Base-by-base conservation (phyloP, 441 rosid species). In the Brassica balearica region DNA sequence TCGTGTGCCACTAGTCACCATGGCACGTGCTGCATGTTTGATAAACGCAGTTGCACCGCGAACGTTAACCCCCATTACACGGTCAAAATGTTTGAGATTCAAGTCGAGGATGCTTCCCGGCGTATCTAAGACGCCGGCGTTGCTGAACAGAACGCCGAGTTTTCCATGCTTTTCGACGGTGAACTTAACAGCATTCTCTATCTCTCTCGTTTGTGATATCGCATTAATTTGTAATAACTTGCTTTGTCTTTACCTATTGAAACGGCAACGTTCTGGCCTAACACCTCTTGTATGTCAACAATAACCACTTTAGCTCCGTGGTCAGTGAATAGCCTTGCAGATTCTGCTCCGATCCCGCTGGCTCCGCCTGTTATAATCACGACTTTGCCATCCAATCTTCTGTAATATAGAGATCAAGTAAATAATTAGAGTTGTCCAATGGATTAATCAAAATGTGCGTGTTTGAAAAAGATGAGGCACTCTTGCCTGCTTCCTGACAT, bases 11-110 rank as follows among this genome's bases (percentile, higher is more conserved):
- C 46, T 82, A 7, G 81, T 88, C 46, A 89, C 92, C 95, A 90
- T 90, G 14, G 88, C 88, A 0, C 95, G 87, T 5, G 92, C 97
- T 1, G 88, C 89, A 51, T 93, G 94, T 78, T 93, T 89, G 81
- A 91, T 87, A 0, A 87, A 87, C 29, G 92, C 90, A 1, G 48
- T 12, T 29, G 34, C 34, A 0, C 97, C 98, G 0, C 89, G 88
- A 14, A 90, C 92, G 25, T 93, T 92, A 19, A 88, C 89, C 12
- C 88, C 87, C 81, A 92, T 83, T 20, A 77, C 81, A 69, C 86
- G 81, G 80, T 90, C 93, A 22, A 90, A 82, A 7, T 20, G 83
- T 15, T 78, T 46, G 4, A 92, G 68, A 82, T 92, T 85, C 3
- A 94, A 78, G 15, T 92, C 93, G 1, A 90, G 82, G 69, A 91